Conservation (phyloP, 495 filamentous ascomycete genomes). For the Cladorrhinum samala region DNA sequence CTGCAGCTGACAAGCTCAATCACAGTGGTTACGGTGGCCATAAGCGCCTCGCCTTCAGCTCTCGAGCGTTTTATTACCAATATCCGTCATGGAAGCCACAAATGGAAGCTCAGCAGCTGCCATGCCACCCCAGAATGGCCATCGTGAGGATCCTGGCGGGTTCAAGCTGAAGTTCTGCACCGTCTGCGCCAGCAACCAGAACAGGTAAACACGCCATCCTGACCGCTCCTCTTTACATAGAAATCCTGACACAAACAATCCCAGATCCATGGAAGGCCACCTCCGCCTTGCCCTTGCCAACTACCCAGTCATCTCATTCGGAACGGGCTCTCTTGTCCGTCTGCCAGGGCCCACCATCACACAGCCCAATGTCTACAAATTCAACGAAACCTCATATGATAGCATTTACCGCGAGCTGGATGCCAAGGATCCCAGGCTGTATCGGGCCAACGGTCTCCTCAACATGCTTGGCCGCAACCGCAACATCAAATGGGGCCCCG, state of each 20-base stretch:
- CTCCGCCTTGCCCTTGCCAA: slow-evolving; percentile 74
- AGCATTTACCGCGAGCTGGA: slow-evolving; percentile 86
- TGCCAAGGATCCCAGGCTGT: slow-evolving; percentile 78
- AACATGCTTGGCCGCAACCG: slow-evolving; percentile 95
- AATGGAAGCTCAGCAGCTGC: slow-evolving; percentile 27
- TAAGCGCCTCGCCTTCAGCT: background rate
- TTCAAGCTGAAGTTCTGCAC: slow-evolving; percentile 96
- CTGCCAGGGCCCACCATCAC: slow-evolving; percentile 86
- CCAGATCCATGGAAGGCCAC: slow-evolving; percentile 94
- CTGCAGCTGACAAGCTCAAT: background rate
- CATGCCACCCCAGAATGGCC: slow-evolving; percentile 32
- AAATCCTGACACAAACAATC: slow-evolving; percentile 9
- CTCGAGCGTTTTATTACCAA: slow-evolving; percentile 2
- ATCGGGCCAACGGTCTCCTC: slow-evolving; percentile 84
- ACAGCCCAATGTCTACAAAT: slow-evolving; percentile 94
- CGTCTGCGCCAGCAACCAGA: slow-evolving; percentile 95
- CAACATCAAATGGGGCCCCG: slow-evolving; percentile 86
- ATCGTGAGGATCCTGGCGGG: slow-evolving; percentile 34
- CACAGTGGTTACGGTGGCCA: no score
- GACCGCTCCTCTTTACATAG: no score
- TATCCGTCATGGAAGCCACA: background rate
- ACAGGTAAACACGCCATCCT: slow-evolving; percentile 75
- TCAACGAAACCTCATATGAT: slow-evolving; percentile 90
- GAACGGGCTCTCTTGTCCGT: slow-evolving; percentile 90
- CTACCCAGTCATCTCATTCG: slow-evolving; percentile 97